Evolutionary conservation across 2,329 filamentous ascomycete genomes (phyloP), one percentile per base, ranked within the genome.

Genomic region (Endocalyx cinctus): DNA sequence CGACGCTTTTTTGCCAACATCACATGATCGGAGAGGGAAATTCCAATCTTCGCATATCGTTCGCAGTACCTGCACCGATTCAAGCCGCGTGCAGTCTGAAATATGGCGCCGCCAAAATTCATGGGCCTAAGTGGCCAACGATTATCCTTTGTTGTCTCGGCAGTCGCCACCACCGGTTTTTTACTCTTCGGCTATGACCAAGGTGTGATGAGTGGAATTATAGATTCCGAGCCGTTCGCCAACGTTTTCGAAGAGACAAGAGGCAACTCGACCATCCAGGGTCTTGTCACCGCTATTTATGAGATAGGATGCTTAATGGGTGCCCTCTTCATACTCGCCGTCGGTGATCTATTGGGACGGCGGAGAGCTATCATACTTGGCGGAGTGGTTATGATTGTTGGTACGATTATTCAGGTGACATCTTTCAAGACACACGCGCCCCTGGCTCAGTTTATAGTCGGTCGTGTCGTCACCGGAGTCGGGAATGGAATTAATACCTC

Each of bases 81-180:
- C n/a, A n/a, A n/a, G n/a, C n/a, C n/a, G n/a, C n/a, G n/a, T n/a
- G 27, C 31, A 16, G 17, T 33, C 35, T 32, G 31, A 29, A 43
- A 39, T 18, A 77, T 76, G 71, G 63, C 69, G 43, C 67, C 72
- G 43, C 70, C 72, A 32, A 68, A 51, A 13, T 81, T 67, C 51
- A 70, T 73, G 53, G 77, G 78, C 56, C 63, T 82, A 39, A 71
- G 69, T 22, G 79, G 79, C 53, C 67, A 63, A 45, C 63, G 60
- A 23, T 65, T 83, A 33, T 74, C 70, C 13, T 47, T 79, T 40
- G 62, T 69, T 25, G 68, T 83, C 29, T 79, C 79, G 2, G 67
- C 70, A n/a, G 69, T 82, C 17, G 76, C 78, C 4, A 82, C 78
- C 1, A 78, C 74, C 31, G 77, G 74, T 15, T 79, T 80, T 60